Evolutionary conservation across 352 stramenopile genomes (phyloP).

Genomic region (Pythium guiyangense): DNA sequence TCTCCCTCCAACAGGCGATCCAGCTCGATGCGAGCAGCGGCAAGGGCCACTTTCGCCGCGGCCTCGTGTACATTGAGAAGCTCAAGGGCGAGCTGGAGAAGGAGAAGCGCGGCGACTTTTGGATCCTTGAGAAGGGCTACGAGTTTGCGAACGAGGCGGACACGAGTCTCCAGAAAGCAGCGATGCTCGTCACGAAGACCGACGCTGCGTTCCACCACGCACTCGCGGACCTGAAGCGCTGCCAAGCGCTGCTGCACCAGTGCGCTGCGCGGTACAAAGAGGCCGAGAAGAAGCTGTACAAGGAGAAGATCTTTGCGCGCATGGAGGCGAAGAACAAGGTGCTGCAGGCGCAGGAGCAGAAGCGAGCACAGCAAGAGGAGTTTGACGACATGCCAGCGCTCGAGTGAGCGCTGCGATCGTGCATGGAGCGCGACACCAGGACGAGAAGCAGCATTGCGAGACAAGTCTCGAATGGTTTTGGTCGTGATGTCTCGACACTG

Average conservation of each 20-base stretch:
- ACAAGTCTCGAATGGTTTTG: not conserved
- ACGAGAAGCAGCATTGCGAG: not conserved
- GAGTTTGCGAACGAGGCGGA: conserved; percentile 68
- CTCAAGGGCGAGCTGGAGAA: conserved; percentile 78
- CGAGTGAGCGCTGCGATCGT: conserved; percentile 33
- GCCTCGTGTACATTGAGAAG: conserved; percentile 78
- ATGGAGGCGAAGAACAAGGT: conserved; percentile 81
- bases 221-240: conserved; percentile 62
- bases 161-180: conserved; percentile 62
- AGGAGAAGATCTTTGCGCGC: conserved; percentile 86
- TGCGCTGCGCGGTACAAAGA: conserved; percentile 76
- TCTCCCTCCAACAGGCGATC: conserved; percentile 54
- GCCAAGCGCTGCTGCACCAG: conserved; percentile 48
- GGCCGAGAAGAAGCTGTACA: conserved; percentile 86
- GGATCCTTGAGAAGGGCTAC: conserved; percentile 83
- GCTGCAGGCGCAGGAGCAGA: conserved; percentile 60
- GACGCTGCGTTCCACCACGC: conserved; percentile 58
- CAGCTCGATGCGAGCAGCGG: conserved; percentile 47
- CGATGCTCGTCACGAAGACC: conserved; percentile 30
- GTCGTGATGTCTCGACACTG: not conserved
- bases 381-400: conserved; percentile 84
- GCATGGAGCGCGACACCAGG: not conserved
- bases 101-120: conserved; percentile 77
- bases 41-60: conserved; percentile 80
- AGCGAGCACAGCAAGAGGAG: conserved; percentile 57